These are phyloP conservation scores for Platanus orientalis DNA, from an alignment of 164 flowering plant species.

Conservation along the genomic window DNA sequence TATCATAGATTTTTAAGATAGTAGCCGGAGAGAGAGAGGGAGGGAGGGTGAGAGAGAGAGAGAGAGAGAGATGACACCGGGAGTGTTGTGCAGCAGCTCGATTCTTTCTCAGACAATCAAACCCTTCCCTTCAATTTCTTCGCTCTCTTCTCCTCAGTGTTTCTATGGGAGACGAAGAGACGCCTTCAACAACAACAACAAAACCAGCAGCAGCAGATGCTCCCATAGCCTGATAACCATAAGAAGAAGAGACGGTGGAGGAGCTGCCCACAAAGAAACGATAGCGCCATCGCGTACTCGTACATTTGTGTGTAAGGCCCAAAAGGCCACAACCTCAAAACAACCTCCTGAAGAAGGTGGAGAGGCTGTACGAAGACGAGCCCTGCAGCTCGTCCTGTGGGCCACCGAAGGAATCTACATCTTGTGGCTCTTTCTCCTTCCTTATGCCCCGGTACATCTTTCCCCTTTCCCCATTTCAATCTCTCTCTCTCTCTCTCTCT, in stretches of 20 bases:
- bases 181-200: neutral
- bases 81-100: neutral
- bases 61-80: neutral
- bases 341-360: constrained; percentile 17
- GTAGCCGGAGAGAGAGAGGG: no score
- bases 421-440: constrained; percentile 86
- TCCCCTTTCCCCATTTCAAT: neutral
- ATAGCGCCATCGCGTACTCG: neutral
- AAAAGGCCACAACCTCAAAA: constrained; percentile 15
- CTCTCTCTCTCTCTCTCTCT: neutral
- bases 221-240: neutral
- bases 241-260: neutral
- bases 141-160: neutral
- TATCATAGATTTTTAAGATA: no score
- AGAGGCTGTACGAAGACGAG: constrained; percentile 16
- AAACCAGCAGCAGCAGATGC: neutral
- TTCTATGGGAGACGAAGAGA: neutral
- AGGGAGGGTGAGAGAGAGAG: no score
- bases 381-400: constrained; percentile 53
- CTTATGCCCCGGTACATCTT: constrained; percentile 76
- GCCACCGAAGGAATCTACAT: constrained; percentile 66
- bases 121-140: neutral
- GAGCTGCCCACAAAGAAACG: neutral
- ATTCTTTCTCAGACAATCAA: neutral
- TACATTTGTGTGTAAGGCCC: constrained; percentile 22